A percentile compares a stretch with the other conserved stretches of the same genome.
phyloP scores from a whole-genome alignment of 495 filamentous ascomycete genomes.

The Hyaloscypha bicolor region DNA sequence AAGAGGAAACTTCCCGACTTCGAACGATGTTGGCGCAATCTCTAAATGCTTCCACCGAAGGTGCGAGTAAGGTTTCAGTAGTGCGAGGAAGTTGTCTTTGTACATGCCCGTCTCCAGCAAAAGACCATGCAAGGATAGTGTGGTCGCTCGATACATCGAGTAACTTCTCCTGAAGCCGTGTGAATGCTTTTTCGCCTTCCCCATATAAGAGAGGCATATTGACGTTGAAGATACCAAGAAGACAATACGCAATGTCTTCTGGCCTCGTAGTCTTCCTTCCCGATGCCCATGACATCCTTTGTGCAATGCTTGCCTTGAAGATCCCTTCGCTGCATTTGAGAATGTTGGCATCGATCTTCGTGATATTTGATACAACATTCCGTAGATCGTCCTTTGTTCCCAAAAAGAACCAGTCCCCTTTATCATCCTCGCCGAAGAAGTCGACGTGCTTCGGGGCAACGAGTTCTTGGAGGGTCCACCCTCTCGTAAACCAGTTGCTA shows the following conservation, averaged over 20 bases:
- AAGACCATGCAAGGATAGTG: background rate
- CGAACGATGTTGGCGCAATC: too few relatives aligned
- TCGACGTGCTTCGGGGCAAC: background rate
- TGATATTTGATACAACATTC: background rate
- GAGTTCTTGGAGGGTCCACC: background rate
- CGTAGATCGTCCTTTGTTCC: background rate
- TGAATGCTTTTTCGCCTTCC: background rate
- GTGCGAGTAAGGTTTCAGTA: too few relatives aligned
- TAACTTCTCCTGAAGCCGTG: background rate
- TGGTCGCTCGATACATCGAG: background rate
- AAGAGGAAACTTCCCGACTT: too few relatives aligned
- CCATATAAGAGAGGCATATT: constrained; percentile 1
- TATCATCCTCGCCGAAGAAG: background rate
- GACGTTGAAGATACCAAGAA: constrained; percentile 1
- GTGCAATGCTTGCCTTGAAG: background rate
- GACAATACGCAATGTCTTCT: constrained; percentile 1
- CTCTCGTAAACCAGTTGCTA: background rate
- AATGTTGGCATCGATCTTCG: background rate
- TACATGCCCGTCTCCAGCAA: too few relatives aligned
- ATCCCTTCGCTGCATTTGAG: background rate
- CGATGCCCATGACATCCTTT: constrained; percentile 2
- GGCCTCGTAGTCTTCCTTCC: background rate
- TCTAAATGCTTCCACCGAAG: too few relatives aligned
- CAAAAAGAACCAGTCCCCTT: background rate
- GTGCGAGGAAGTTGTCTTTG: too few relatives aligned